Evolutionary conservation across 257 asterid species (phyloP), one percentile per base, ranked within the genome.

Genomic region (Leonotis leonurus): DNA sequence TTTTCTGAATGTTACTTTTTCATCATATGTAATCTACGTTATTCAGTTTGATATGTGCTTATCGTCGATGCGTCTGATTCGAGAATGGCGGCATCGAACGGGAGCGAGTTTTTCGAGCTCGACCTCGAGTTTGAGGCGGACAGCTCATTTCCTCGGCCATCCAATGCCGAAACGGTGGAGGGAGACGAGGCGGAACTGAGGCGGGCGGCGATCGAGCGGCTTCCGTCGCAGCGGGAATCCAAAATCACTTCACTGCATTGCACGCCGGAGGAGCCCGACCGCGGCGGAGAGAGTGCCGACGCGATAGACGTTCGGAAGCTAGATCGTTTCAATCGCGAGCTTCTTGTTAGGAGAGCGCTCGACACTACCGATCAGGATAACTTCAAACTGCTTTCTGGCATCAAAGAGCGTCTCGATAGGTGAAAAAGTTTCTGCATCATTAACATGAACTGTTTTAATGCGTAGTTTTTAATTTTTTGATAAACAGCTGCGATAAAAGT

Each of bases 181-280:
- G 39, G 59, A 67, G 97, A 90, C 67, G 95, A 90, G 58, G 78
- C 70, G 65, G 95, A 90, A 73, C 85, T 90, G 9, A 43, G 66
- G 0, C 81, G 92, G 92, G 97, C 95, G 60, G 97, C 94, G 54
- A 21, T 85, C 44, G 95, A 90, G 89, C 80, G 89, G 35, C 73
- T 90, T 2, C 97, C 97, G 33, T 71, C 92, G 37, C 73, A 45
- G 73, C 77, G 76, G 56, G 74, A 89, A 0, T 21, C 78, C 9
- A 86, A 79, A 51, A 65, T 61, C 65, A 88, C 88, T 0, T 41
- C 87, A 44, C 13, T 87, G 62, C 60, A 78, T 60, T 81, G 83
- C 20, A 40, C 74, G 8, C 49, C 72, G 3, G 62, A 76, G 4
- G 62, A 60, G 9, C 12, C 75, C 6, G 75, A 41, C 13, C 79